Conservation (phyloP, 1,284 basidiomycete genomes). For the Mycena citricolor region DNA sequence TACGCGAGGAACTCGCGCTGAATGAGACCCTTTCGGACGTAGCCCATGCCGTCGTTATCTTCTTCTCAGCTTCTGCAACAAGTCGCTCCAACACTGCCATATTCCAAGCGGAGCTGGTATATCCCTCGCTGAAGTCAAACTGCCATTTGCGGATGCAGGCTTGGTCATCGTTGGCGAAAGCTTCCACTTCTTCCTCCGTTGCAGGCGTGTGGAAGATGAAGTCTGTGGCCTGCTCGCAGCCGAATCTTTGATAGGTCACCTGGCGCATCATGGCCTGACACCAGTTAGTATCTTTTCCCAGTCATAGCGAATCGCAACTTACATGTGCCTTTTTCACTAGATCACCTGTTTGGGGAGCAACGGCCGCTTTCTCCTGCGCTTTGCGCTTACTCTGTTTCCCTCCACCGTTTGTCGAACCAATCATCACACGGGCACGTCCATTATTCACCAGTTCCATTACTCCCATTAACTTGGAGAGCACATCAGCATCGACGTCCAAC, state of each 20-base stretch:
- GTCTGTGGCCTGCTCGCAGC: slow-evolving; percentile 6
- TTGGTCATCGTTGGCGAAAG: neutral
- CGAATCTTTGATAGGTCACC: slow-evolving; percentile 10
- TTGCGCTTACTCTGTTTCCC: too few species aligned
- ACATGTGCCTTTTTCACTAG: too few species aligned
- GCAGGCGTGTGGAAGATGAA: slow-evolving; percentile 15
- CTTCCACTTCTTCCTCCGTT: slow-evolving; percentile 3
- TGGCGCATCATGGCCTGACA: slow-evolving; percentile 6
- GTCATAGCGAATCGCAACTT: too few species aligned
- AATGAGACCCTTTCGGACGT: slow-evolving; percentile 1
- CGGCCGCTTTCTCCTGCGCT: too few species aligned
- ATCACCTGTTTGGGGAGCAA: too few species aligned
- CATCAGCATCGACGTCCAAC: too few species aligned
- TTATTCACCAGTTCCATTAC: too few species aligned
- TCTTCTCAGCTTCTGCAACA: slow-evolving; percentile 8
- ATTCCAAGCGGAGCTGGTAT: slow-evolving; percentile 15
- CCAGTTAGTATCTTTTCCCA: too few species aligned
- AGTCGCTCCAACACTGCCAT: slow-evolving; percentile 10
- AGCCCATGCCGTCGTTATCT: slow-evolving; percentile 7
- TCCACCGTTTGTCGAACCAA: too few species aligned
- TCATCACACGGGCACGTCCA: too few species aligned
- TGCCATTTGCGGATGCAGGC: neutral
- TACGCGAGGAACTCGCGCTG: slow-evolving; percentile 11
- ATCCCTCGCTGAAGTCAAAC: slow-evolving; percentile 17
- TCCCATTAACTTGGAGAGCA: too few species aligned